Evolutionary conservation across 2,329 filamentous ascomycete genomes (phyloP).

Genomic region (Ascosphaera acerosa): DNA sequence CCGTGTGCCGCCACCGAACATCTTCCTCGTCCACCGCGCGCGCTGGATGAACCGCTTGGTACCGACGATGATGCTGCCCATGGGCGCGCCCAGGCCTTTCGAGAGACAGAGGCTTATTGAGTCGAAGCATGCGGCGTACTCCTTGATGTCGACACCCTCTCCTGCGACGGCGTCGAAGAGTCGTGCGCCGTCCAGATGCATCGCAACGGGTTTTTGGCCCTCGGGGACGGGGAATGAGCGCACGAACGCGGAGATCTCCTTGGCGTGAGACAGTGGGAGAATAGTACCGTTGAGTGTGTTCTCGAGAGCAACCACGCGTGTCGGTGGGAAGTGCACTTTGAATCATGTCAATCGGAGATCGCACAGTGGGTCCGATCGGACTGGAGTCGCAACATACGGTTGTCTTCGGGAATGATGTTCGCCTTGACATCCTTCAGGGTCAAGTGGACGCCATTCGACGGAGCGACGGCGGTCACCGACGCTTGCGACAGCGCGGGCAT

Average conservation of each 20-base stretch:
- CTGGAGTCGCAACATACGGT: conserved; percentile 6
- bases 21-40: conserved; percentile 11
- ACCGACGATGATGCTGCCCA: conserved; percentile 12
- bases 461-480: conserved; percentile 10
- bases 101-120: conserved; percentile 12
- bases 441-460: conserved; percentile 12
- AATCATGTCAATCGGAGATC: conserved; percentile 1
- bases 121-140: conserved; percentile 13
- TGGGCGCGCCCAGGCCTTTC: conserved; percentile 12
- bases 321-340: conserved; percentile 11
- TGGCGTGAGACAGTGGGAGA: conserved; percentile 10
- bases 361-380: background rate
- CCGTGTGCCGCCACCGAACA: conserved; percentile 12
- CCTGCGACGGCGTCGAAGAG: conserved; percentile 11
- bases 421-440: conserved; percentile 14
- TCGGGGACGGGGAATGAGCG: conserved; percentile 8
- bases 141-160: conserved; percentile 7
- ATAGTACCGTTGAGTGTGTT: conserved; percentile 10
- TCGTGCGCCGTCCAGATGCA: conserved; percentile 12
- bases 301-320: conserved; percentile 11
- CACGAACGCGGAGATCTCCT: conserved; percentile 10
- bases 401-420: conserved; percentile 9
- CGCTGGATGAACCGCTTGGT: conserved; percentile 9
- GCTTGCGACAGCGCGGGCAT: conserved; percentile 12
- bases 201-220: conserved; percentile 8